Evolutionary conservation across 306 rosid species (phyloP), one percentile per base, ranked within the genome.

Genomic region (Fragaria nilgerrensis): DNA sequence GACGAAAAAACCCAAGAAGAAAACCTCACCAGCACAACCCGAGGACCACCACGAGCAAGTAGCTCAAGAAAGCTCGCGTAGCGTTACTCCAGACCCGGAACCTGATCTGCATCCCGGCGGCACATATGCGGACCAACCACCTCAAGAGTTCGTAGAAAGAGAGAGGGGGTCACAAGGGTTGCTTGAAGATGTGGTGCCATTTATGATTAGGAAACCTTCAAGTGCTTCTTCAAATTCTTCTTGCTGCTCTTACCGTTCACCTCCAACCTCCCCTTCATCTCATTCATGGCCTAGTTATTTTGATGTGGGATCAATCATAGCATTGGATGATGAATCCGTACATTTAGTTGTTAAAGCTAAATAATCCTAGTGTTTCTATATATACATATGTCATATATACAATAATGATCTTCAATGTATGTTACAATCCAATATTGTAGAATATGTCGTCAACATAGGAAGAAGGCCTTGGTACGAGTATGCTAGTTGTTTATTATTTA

Each of bases 181-280:
- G 86, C 98, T 94, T 67, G 93, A 94, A 86, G 98, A 94, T 37
- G 73, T 92, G 85, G 98, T 94, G 64, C 98, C 98, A 8, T 79
- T 89, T 68, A 84, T 79, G 88, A 89, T 94, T 77, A 77, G 96
- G 75, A 92, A 94, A 61, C 97, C 96, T 2, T 17, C 84, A 8
- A 85, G 77, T 25, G 72, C 70, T 69, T 52, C 77, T 77, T 82
- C 93, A n/a, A 79, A 70, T 65, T 83, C 87, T 39, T 84, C 88
- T 0, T 84, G 84, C 39, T 86, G 90, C 23, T 70, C 89, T 0
- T 76, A 73, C 65, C 73, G 53, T 43, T 86, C 88, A 23, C 83
- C 90, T 70, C 85, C 90, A 70, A 37, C 83, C 50, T 83, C 90
- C 3, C 84, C 94, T 44, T 77, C 87, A 73, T 82, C 84, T 55